Conservation (phyloP, 176 grass and related monocot genomes). For the Cenchrus americanus region DNA sequence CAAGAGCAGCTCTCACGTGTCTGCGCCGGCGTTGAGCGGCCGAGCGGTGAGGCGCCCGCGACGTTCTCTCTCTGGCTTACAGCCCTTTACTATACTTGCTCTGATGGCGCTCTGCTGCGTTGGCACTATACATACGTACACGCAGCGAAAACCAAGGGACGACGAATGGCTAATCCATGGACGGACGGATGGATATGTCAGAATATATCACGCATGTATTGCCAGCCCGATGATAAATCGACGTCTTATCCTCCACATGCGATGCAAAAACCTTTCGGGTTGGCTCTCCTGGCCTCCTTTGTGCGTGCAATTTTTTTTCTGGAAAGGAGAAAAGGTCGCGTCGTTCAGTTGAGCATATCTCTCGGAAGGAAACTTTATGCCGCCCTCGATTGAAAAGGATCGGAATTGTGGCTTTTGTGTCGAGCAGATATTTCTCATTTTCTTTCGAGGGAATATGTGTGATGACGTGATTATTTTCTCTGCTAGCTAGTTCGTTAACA, state of each 20-base stretch:
- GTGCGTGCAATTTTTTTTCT: background rate
- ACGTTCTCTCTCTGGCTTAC: too few species aligned
- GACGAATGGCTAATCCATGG: background rate
- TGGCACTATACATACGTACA: conserved; percentile 31
- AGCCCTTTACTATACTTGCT: too few species aligned
- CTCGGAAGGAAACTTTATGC: background rate
- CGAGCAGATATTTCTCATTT: background rate
- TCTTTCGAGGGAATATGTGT: background rate
- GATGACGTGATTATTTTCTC: background rate
- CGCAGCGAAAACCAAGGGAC: conserved; percentile 30
- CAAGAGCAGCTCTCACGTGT: too few species aligned
- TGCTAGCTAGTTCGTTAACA: background rate
- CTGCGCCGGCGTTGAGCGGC: too few species aligned
- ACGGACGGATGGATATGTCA: background rate
- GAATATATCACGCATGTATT: background rate
- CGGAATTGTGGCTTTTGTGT: background rate
- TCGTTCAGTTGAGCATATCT: conserved; percentile 20
- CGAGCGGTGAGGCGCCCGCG: too few species aligned
- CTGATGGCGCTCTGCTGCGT: conserved; percentile 41
- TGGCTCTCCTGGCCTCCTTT: background rate
- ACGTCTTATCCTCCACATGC: conserved; percentile 41
- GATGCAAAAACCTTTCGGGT: conserved; percentile 30
- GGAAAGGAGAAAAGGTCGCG: background rate
- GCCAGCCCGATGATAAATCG: conserved; percentile 25
- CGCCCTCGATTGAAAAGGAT: too few species aligned